Evolutionary conservation across 345 rosid species (phyloP).

Genomic region (Pugionium dolabratum): DNA sequence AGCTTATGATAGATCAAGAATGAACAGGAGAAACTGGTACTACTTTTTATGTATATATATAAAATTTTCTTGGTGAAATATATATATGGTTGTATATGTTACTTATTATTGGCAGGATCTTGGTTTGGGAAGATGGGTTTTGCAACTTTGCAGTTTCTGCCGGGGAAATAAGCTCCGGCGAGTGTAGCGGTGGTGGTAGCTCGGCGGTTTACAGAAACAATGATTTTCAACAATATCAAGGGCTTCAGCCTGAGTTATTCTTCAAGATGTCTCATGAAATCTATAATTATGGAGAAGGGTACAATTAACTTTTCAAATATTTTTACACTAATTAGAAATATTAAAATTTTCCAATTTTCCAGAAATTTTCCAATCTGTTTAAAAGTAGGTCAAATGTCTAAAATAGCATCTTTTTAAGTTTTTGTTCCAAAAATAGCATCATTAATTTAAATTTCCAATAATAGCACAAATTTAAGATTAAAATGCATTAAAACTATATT

Average conservation of each 20-base stretch:
- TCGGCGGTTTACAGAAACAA: slow-evolving; percentile 56
- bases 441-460: too few relatives aligned
- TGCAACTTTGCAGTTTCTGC: slow-evolving; percentile 91
- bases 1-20: slow-evolving; percentile 93
- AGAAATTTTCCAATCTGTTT: background rate
- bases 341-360: slow-evolving; percentile 21
- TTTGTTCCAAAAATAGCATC: too few relatives aligned
- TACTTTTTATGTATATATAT: background rate
- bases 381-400: too few relatives aligned
- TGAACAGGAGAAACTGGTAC: slow-evolving; percentile 96
- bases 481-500: too few relatives aligned
- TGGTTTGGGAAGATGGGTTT: slow-evolving; percentile 99
- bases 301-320: background rate
- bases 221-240: slow-evolving; percentile 79
- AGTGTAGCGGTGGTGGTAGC: slow-evolving; percentile 45
- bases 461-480: too few relatives aligned
- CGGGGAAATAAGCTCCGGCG: slow-evolving; percentile 54
- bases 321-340: background rate
- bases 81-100: background rate
- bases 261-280: slow-evolving; percentile 99
- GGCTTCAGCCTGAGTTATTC: slow-evolving; percentile 93
- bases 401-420: too few relatives aligned
- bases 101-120: slow-evolving; percentile 59
- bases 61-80: background rate
- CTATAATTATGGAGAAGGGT: slow-evolving; percentile 99